Evolutionary conservation across 2,329 filamentous ascomycete genomes (phyloP).

Genomic region (Trichophyton verrucosum): DNA sequence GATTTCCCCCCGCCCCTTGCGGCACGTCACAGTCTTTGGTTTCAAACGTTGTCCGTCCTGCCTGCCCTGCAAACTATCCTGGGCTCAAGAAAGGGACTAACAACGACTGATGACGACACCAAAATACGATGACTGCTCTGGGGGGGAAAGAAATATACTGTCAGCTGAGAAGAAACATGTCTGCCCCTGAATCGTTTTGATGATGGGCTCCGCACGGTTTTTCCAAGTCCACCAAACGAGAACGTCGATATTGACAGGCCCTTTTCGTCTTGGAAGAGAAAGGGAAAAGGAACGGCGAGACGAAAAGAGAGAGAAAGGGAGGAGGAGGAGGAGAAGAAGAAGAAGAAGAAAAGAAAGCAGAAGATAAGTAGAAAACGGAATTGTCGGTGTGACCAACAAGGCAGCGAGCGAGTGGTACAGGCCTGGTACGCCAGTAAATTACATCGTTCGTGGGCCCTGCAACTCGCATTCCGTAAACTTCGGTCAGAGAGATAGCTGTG

Average conservation of each 20-base stretch:
- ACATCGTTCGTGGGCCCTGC: neutral
- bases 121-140: neutral
- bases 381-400: conserved; percentile 2
- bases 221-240: neutral
- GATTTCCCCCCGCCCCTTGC: neutral
- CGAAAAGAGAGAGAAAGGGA: neutral
- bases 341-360: neutral
- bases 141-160: neutral
- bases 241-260: neutral
- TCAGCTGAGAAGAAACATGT: conserved; percentile 1
- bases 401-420: neutral
- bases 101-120: neutral
- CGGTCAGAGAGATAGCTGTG: neutral
- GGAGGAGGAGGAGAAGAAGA: neutral
- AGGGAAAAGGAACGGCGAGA: neutral
- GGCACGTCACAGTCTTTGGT: neutral
- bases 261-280: neutral
- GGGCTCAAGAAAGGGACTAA: neutral
- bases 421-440: conserved; percentile 2
- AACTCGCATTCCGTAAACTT: neutral
- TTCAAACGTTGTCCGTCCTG: neutral
- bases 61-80: neutral
- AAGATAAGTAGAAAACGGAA: neutral
- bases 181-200: neutral
- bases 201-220: neutral